Base-by-base conservation (phyloP, 106 monocot genomes). In the Hemerocallis citrina region DNA sequence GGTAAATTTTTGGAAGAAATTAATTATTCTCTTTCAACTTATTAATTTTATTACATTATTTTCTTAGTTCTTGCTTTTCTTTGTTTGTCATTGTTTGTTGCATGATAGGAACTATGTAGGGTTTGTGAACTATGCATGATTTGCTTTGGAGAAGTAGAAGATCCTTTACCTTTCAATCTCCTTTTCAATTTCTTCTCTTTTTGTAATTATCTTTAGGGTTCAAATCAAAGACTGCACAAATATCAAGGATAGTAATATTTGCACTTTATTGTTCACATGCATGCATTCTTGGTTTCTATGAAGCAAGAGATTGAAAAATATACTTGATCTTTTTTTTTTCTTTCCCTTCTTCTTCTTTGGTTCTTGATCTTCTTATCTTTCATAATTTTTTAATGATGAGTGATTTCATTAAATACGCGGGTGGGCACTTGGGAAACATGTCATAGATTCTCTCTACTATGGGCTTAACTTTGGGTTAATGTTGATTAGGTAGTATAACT, bases 1-100 rank as follows among this genome's bases (percentile, higher is more conserved):
- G 79, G 79, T 79, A 68, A 19, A 36, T 23, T 24, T 39, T 23
- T 54, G 16, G 28, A 31, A 54, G 31, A 54, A 14, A 22, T 39
- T 14, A 23, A 43, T 43, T n/a, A 0, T 0, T n/a, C n/a, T n/a
- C n/a, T n/a, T n/a, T n/a, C n/a, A n/a, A n/a, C n/a, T 43, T 15
- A 13, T 43, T 7, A 14, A 43, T 43, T n/a, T 23, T 54, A 31
- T 54, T 28, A 54, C 28, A 54, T 17, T 37, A 23, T 14, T 39
- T 15, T 43, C 43, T 0, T 0, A 43, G 13, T 3, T 43, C 43
- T 43, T 43, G 3, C 3, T 43, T 7, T 23, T 57, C 57, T 38
- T 39, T 34, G 13, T 5, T 22, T 22, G 38, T 37, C 1, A 36
- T 22, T 54, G 22, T 24, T 30, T 23, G 4, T 54, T 54, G 28